A percentile compares a stretch with the other conserved stretches of the same genome.
phyloP scores from a whole-genome alignment of 2,329 filamentous ascomycete genomes.

The Alternaria burnsii region DNA sequence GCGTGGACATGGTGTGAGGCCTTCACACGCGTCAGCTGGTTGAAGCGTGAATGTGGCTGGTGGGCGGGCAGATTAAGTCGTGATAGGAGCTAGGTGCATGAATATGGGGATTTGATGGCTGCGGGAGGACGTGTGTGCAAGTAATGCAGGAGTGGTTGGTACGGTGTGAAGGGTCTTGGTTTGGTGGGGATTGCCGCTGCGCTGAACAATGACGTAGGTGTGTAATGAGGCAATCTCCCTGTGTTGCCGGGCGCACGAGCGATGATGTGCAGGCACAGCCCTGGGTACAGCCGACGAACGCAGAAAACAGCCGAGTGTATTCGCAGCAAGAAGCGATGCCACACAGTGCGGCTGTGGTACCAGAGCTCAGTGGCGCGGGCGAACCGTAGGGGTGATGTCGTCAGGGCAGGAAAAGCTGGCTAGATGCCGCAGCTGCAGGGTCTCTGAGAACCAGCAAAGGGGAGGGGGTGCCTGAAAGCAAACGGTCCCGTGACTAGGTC shows the following conservation, averaged over 20 bases:
- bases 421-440: slow-evolving; percentile 12
- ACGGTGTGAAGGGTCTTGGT: slow-evolving; percentile 11
- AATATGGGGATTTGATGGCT: slow-evolving; percentile 26
- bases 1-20: slow-evolving; percentile 44
- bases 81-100: slow-evolving; percentile 35
- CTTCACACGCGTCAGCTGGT: slow-evolving; percentile 13
- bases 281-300: slow-evolving; percentile 1
- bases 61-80: slow-evolving; percentile 12
- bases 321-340: slow-evolving; percentile 1
- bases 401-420: slow-evolving; percentile 9
- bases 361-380: neutral
- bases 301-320: neutral
- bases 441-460: slow-evolving; percentile 7
- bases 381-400: neutral
- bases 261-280: slow-evolving; percentile 16
- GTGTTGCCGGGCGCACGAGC: slow-evolving; percentile 5
- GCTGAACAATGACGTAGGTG: slow-evolving; percentile 16
- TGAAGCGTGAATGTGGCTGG: slow-evolving; percentile 23
- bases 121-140: neutral
- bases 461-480: neutral
- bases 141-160: slow-evolving; percentile 14
- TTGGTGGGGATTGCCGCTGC: slow-evolving; percentile 19
- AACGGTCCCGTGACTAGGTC: slow-evolving; percentile 14
- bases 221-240: slow-evolving; percentile 7
- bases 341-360: neutral